Evolutionary conservation across 306 rosid species (phyloP).

Genomic region (Calophaca sinica): DNA sequence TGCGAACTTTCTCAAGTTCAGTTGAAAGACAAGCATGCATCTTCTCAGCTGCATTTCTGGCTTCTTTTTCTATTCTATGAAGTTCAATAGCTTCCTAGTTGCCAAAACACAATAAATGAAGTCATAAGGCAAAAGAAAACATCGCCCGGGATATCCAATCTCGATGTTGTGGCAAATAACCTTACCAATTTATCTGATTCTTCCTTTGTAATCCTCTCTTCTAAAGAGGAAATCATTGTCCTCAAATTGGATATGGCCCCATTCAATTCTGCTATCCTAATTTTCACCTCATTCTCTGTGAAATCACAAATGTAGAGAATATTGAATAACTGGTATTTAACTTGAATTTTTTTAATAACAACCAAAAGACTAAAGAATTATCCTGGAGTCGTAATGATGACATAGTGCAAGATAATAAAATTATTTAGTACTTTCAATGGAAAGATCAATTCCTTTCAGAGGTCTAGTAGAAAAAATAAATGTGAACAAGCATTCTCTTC

Average conservation of each 20-base stretch:
- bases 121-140: constrained; percentile 12
- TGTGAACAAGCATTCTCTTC: constrained; percentile 1
- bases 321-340: not conserved
- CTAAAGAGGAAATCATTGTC: constrained; percentile 57
- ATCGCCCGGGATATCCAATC: constrained; percentile 5
- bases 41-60: constrained; percentile 72
- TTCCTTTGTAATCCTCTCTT: constrained; percentile 70
- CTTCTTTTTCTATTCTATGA: constrained; percentile 74
- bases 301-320: constrained; percentile 42
- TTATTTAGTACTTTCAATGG: not conserved
- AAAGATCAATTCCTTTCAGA: not conserved
- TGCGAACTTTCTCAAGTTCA: constrained; percentile 72
- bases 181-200: constrained; percentile 82
- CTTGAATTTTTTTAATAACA: too few relatives aligned
- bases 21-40: constrained; percentile 56
- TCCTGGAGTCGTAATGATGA: too few relatives aligned
- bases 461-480: constrained; percentile 3
- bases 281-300: constrained; percentile 74
- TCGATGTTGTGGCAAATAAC: constrained; percentile 14
- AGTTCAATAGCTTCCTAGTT: constrained; percentile 70
- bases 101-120: constrained; percentile 32
- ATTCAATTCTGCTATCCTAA: constrained; percentile 60
- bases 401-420: not conserved
- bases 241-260: constrained; percentile 56
- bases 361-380: too few relatives aligned